Conservation (phyloP, 139 green algal species). For the Chlorella vulgaris region DNA sequence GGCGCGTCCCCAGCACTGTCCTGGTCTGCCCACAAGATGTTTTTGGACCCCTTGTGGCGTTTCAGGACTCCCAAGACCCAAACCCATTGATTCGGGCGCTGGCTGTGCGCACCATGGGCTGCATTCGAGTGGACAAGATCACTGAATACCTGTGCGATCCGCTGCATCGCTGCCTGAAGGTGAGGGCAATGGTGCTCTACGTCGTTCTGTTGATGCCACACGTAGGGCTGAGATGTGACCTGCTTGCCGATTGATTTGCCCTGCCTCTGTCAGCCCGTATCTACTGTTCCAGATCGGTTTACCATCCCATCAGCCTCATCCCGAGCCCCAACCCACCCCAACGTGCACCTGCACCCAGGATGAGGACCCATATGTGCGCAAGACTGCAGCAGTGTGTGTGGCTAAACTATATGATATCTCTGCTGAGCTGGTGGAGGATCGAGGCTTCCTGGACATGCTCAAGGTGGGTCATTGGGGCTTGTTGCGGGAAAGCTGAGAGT, state of each 20-base stretch:
- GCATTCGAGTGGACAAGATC: constrained; percentile 99
- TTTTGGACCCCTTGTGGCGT: background rate
- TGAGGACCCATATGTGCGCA: constrained; percentile 98
- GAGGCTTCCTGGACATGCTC: constrained; percentile 95
- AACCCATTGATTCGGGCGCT: constrained; percentile 97
- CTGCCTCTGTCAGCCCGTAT: too few relatives aligned
- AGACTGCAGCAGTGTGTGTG: constrained; percentile 98
- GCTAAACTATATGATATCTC: constrained; percentile 99
- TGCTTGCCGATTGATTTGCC: too few relatives aligned
- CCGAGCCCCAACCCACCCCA: too few relatives aligned
- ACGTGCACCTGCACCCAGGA: background rate
- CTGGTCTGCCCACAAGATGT: too few relatives aligned
- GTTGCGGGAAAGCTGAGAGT: background rate
- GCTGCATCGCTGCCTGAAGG: constrained; percentile 57
- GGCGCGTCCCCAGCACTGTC: background rate
- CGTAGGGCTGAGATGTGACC: too few relatives aligned
- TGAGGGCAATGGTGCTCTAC: too few relatives aligned
- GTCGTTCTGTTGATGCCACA: too few relatives aligned
- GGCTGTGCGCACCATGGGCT: constrained; percentile 99
- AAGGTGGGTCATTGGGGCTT: constrained; percentile 64
- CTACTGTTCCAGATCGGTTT: too few relatives aligned
- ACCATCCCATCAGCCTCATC: too few relatives aligned
- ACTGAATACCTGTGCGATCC: constrained; percentile 99
- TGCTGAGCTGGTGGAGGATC: constrained; percentile 94
- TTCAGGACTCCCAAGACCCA: constrained; percentile 95